Evolutionary conservation across 2,329 filamentous ascomycete species (phyloP), one percentile per base, ranked within the genome.

Genomic region (Botrytis tulipae): DNA sequence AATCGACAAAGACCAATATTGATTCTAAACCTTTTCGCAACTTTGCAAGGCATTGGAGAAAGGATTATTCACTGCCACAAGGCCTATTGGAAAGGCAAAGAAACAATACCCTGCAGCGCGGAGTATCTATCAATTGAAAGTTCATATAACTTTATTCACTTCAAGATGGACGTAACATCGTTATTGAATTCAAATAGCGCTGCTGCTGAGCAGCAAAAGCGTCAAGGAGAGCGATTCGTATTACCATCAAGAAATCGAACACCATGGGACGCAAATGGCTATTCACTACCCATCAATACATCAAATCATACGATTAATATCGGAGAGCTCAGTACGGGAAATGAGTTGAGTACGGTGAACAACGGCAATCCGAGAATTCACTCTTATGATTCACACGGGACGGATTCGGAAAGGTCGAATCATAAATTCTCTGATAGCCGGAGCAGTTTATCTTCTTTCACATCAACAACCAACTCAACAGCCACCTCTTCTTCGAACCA

Each of bases 231-330:
- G 35, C 63, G 72, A 61, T 75, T 73, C 29, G 76, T 71, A 51
- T 73, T 73, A 16, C 76, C 75, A 25, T 74, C 76, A n/a, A 74
- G 78, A 54, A 82, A 76, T 76, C 76, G 80, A 67, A 82, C 79
- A 16, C 80, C 80, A 60, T 82, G 81, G 80, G 80, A 82, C 74
- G 80, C 80, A 32, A 80, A 79, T 71, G 81, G 81, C 60, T 82
- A 82, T 77, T 78, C 81, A 74, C 74, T 82, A 61, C 81, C 80
- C 12, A 77, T 81, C 46, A 79, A 80, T 66, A 78, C 76, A 37
- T 60, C 76, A 44, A 74, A 74, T 32, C 76, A 66, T 59, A 61
- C 71, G 61, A 71, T 68, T 22, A 73, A 48, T 48, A 59, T 60
- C 25, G 37, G 40, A 60, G 57, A 48, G 46, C 35, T 54, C 40